These are phyloP conservation scores for Rhizopus sp. DNA, from an alignment of 371 early-diverging fungal genomes.

Conservation along the genomic window DNA sequence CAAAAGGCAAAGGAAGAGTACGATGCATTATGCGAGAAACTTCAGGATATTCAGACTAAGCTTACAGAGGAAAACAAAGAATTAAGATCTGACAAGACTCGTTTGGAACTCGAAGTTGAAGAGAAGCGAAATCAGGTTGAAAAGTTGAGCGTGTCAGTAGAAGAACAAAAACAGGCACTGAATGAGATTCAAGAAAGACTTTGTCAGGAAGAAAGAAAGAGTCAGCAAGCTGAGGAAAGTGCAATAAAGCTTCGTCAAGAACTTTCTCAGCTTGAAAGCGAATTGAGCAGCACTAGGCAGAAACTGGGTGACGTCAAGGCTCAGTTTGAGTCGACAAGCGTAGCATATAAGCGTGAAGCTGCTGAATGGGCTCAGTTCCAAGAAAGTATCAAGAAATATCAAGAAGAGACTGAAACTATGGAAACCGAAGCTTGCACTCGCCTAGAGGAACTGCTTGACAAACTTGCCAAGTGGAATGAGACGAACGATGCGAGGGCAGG, in stretches of 20 bases:
- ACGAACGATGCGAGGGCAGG: not conserved
- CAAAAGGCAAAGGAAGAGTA: slow-evolving; percentile 14
- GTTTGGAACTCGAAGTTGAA: not conserved
- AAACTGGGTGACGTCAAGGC: not conserved
- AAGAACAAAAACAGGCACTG: slow-evolving; percentile 30
- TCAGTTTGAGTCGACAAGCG: slow-evolving; percentile 1
- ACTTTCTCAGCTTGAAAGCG: not conserved
- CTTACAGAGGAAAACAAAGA: slow-evolving; percentile 17
- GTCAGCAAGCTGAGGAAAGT: not conserved
- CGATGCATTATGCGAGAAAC: slow-evolving; percentile 27
- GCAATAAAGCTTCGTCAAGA: not conserved
- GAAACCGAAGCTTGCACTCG: not conserved
- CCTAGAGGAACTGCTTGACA: not conserved
- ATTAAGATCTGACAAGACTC: slow-evolving; percentile 17
- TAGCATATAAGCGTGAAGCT: not conserved
- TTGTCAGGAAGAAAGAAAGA: not conserved
- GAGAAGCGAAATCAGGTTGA: slow-evolving; percentile 12
- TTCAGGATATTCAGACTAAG: slow-evolving; percentile 19
- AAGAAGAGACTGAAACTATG: not conserved
- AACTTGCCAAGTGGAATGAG: not conserved
- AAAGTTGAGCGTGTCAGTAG: slow-evolving; percentile 1
- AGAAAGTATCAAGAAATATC: slow-evolving; percentile 9
- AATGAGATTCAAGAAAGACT: not conserved
- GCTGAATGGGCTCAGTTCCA: slow-evolving; percentile 3
- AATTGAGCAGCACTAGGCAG: not conserved